Evolutionary conservation across 768 basidiomycete species (phyloP).

Genomic region (Mycena filopes): DNA sequence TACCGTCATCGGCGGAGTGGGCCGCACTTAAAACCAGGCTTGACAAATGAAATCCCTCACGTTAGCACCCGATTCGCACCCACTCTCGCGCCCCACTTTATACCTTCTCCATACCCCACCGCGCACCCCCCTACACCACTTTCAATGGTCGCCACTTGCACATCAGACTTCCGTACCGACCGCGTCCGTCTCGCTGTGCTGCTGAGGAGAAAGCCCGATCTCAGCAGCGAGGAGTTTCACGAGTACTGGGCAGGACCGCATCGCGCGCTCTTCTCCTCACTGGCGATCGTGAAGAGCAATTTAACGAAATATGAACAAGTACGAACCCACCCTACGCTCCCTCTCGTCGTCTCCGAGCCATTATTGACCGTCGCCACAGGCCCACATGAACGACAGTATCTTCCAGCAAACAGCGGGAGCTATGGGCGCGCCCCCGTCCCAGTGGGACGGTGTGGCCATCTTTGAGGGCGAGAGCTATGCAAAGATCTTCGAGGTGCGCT

Average conservation of each 20-base stretch:
- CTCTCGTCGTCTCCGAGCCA: too few relatives aligned
- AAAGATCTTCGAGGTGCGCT: slow-evolving; percentile 14
- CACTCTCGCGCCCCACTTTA: too few relatives aligned
- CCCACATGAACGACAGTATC: neutral
- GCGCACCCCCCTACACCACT: too few relatives aligned
- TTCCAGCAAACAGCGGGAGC: neutral
- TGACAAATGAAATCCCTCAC: too few relatives aligned
- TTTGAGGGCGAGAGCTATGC: slow-evolving; percentile 19
- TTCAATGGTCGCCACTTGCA: too few relatives aligned
- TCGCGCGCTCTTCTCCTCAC: slow-evolving; percentile 40
- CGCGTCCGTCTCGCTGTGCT: slow-evolving; percentile 42
- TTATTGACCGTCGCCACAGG: neutral
- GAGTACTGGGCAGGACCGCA: slow-evolving; percentile 44
- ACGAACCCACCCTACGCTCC: slow-evolving; percentile 6
- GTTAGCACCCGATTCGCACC: too few relatives aligned
- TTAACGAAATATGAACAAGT: slow-evolving; percentile 50
- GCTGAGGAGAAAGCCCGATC: slow-evolving; percentile 38
- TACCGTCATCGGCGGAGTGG: too few relatives aligned
- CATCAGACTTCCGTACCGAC: slow-evolving; percentile 35
- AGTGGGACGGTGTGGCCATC: slow-evolving; percentile 15
- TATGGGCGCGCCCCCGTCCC: neutral
- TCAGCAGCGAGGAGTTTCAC: slow-evolving; percentile 44
- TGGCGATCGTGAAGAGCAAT: slow-evolving; percentile 45
- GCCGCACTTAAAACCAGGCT: too few relatives aligned
- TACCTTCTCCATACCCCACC: too few relatives aligned